Base-by-base conservation (phyloP, 2,329 filamentous ascomycete species). In the Pseudocercospora fijiensis region DNA sequence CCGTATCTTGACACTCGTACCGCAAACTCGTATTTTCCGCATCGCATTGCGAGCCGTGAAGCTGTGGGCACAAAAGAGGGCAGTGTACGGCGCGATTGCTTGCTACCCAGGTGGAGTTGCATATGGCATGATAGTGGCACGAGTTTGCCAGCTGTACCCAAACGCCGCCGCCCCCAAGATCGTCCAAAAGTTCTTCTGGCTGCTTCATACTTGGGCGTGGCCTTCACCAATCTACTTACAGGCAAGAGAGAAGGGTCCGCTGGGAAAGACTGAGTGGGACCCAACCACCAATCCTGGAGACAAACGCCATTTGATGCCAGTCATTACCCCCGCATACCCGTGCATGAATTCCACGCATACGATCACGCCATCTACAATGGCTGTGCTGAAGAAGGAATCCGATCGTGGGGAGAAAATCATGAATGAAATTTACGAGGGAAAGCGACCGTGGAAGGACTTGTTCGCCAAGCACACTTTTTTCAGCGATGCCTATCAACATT, bases 261-360 rank as follows among this genome's bases (percentile, higher is more conserved):
- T 96, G 45, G 88, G 90, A 60, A 90, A 95, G 60, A 88, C 91
- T 72, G 90, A 96, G 63, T 99, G 95, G 94, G 98, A 99, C 73
- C 95, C 95, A 33, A 90, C 89, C 84, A 81, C 92, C 28, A 96
- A 96, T 76, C 87, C 87, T 65, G 85, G 86, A 60, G 95, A 98
- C 76, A 86, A 86, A 49, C 90, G 87, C 69, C 94, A 98, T 77
- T 82, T 97, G 58, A 99, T 99, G 95, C 95, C 95, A 27, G 91
- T 99, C 77, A 98, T 99, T 73, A 99, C 95, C 1, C 95, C 95
- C 1, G 93, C 95, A 0, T 98, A 97, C 76, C 95, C 95, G 2
- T 96, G 92, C 57, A 98, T 97, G 93, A 98, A 95, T 76, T 90
- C 95, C 1, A 98, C 95, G 0, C 95, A 96, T 81, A 98, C 96